Evolutionary conservation across 805 yeast genomes (phyloP).

Genomic region (Schizosaccharomyces pombe): DNA sequence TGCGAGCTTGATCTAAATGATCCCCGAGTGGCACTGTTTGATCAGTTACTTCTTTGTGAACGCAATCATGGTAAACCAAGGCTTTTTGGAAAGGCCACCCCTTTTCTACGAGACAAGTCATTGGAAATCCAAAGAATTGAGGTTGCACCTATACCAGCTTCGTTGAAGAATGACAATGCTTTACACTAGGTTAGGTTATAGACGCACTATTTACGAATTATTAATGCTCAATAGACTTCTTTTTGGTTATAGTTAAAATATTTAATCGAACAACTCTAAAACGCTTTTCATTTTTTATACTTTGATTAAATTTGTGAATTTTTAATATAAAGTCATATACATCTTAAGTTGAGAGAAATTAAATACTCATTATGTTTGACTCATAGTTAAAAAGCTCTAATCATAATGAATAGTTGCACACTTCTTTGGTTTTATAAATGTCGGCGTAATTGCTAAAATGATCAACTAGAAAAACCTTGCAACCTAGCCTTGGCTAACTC

Average conservation of each 20-base stretch:
- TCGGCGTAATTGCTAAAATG: not conserved
- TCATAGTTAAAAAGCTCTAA: too few species aligned
- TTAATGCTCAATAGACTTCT: too few species aligned
- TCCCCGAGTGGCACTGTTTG: slow-evolving; percentile 6
- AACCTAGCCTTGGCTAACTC: not conserved
- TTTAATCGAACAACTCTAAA: too few species aligned
- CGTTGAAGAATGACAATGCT: not conserved
- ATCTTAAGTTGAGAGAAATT: too few species aligned
- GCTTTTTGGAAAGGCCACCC: slow-evolving; percentile 6
- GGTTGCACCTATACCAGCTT: not conserved
- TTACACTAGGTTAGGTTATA: not conserved
- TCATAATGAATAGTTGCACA: too few species aligned
- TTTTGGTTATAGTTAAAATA: too few species aligned
- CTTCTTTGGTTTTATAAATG: not conserved
- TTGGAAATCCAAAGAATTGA: not conserved
- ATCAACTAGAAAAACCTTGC: not conserved
- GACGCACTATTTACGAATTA: too few species aligned
- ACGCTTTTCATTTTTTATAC: too few species aligned
- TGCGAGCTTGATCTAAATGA: slow-evolving; percentile 4
- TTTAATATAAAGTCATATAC: too few species aligned
- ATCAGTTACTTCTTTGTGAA: not conserved
- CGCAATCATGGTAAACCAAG: slow-evolving; percentile 6
- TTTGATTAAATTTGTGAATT: too few species aligned
- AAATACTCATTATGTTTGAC: too few species aligned
- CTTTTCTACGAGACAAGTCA: not conserved